Percentiles rank a stretch among this genome's conserved stretches.
phyloP scores from a whole-genome alignment of 306 rosid genomes.

The Lathyrus tuberosus region DNA sequence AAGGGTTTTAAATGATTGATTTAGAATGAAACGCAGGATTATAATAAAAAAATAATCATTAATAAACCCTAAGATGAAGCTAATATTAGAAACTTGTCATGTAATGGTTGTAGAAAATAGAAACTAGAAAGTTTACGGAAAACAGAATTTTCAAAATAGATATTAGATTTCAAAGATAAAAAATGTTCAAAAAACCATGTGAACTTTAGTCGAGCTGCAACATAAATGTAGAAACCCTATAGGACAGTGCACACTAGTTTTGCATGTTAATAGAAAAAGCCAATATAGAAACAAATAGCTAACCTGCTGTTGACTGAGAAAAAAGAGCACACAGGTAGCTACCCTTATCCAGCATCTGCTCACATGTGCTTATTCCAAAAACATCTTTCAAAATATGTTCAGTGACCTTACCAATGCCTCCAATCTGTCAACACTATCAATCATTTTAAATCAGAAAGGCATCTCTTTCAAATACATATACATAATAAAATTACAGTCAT shows the following conservation, averaged over 20 bases:
- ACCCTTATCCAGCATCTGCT: conserved; percentile 80
- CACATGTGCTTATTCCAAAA: conserved; percentile 81
- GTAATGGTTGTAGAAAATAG: conserved; percentile 27
- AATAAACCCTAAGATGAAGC: conserved; percentile 13
- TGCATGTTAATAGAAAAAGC: conserved; percentile 31
- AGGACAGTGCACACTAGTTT: conserved; percentile 13
- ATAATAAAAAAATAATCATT: conserved; percentile 6
- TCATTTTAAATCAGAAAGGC: conserved; percentile 27
- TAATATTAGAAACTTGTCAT: conserved; percentile 13
- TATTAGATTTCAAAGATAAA: neutral
- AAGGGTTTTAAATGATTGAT: conserved; percentile 16
- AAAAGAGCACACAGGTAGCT: conserved; percentile 75
- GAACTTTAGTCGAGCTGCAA: conserved; percentile 30
- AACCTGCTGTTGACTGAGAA: conserved; percentile 85
- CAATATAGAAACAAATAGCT: conserved; percentile 32
- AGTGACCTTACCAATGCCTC: conserved; percentile 97
- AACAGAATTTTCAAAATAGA: conserved; percentile 14
- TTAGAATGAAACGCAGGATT: conserved; percentile 22
- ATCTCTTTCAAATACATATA: conserved; percentile 33
- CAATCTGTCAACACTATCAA: conserved; percentile 67
- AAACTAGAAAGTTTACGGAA: conserved; percentile 2
- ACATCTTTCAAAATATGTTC: conserved; percentile 80
- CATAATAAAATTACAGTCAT: conserved; percentile 22
- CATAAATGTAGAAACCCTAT: conserved; percentile 21
- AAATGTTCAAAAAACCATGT: neutral